Conservation (phyloP, 2,329 filamentous ascomycete species). For the Alternaria sp. region DNA sequence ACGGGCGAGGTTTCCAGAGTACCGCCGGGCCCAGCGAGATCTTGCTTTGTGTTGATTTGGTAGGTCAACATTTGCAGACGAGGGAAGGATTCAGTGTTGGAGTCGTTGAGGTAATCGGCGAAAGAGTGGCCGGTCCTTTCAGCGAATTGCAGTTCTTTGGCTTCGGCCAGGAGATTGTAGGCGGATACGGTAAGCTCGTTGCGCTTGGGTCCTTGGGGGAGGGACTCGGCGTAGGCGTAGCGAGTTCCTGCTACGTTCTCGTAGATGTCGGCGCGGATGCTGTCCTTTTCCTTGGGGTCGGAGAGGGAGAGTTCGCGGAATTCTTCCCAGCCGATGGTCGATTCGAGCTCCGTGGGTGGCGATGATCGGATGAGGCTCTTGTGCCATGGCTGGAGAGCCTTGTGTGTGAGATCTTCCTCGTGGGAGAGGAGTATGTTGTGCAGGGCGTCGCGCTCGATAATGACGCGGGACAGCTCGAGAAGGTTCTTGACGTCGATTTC, state of each 20-base stretch:
- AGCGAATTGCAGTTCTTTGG: slow-evolving; percentile 32
- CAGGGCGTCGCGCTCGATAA: slow-evolving; percentile 84
- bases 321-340: slow-evolving; percentile 35
- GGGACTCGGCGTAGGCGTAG: slow-evolving; percentile 27
- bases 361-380: slow-evolving; percentile 24
- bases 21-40: slow-evolving; percentile 5
- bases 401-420: slow-evolving; percentile 38
- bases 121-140: slow-evolving; percentile 29
- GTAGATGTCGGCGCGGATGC: slow-evolving; percentile 32
- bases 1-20: not conserved
- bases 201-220: slow-evolving; percentile 27
- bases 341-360: slow-evolving; percentile 29
- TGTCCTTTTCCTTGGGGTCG: slow-evolving; percentile 24
- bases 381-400: slow-evolving; percentile 27
- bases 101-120: slow-evolving; percentile 16
- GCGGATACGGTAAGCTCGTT: slow-evolving; percentile 29
- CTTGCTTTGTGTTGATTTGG: slow-evolving; percentile 25
- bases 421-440: slow-evolving; percentile 67
- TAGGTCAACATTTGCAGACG: slow-evolving; percentile 26
- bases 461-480: slow-evolving; percentile 80
- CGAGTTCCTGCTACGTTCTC: slow-evolving; percentile 32
- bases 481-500: slow-evolving; percentile 97
- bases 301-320: slow-evolving; percentile 33
- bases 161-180: slow-evolving; percentile 39
- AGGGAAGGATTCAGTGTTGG: slow-evolving; percentile 12